Evolutionary conservation across 2,329 filamentous ascomycete genomes (phyloP).

Genomic region (Monosporascus sp.): DNA sequence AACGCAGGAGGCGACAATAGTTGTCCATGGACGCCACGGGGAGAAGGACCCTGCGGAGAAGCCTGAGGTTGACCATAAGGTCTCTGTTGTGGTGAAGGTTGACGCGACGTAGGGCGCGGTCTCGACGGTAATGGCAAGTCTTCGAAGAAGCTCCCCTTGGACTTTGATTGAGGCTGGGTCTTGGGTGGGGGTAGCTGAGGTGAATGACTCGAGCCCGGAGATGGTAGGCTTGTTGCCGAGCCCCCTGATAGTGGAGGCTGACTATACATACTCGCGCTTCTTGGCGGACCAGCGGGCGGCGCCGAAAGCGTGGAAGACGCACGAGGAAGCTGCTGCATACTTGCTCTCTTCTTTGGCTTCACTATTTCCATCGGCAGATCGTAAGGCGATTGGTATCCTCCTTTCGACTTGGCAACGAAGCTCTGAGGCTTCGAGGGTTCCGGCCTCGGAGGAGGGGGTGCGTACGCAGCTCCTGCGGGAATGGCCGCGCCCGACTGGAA

Average conservation of each 20-base stretch:
- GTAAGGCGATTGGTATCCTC: slow-evolving; percentile 89
- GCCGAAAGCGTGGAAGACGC: slow-evolving; percentile 35
- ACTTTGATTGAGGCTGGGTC: slow-evolving; percentile 27
- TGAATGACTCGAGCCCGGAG: slow-evolving; percentile 33
- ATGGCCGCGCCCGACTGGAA: slow-evolving; percentile 22
- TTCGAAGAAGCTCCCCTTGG: slow-evolving; percentile 65
- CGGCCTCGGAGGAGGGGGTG: slow-evolving; percentile 33
- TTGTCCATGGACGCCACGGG: slow-evolving; percentile 12
- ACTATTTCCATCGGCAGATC: slow-evolving; percentile 88
- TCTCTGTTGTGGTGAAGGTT: slow-evolving; percentile 34
- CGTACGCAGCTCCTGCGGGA: slow-evolving; percentile 29
- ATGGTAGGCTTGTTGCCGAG: slow-evolving; percentile 23
- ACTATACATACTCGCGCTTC: slow-evolving; percentile 56
- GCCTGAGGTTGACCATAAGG: slow-evolving; percentile 30
- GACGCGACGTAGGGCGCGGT: slow-evolving; percentile 54
- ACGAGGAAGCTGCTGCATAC: slow-evolving; percentile 50
- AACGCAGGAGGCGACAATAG: slow-evolving; percentile 9
- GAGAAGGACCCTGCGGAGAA: slow-evolving; percentile 23
- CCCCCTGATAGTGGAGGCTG: slow-evolving; percentile 20
- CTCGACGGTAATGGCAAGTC: slow-evolving; percentile 62
- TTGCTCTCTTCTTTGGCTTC: slow-evolving; percentile 62
- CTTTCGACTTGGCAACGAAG: slow-evolving; percentile 85
- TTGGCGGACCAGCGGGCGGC: slow-evolving; percentile 48
- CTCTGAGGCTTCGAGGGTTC: slow-evolving; percentile 63
- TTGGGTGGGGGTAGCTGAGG: slow-evolving; percentile 25